phyloP scores from a whole-genome alignment of 2,329 filamentous ascomycete genomes.

The Myriangium duriaei region DNA sequence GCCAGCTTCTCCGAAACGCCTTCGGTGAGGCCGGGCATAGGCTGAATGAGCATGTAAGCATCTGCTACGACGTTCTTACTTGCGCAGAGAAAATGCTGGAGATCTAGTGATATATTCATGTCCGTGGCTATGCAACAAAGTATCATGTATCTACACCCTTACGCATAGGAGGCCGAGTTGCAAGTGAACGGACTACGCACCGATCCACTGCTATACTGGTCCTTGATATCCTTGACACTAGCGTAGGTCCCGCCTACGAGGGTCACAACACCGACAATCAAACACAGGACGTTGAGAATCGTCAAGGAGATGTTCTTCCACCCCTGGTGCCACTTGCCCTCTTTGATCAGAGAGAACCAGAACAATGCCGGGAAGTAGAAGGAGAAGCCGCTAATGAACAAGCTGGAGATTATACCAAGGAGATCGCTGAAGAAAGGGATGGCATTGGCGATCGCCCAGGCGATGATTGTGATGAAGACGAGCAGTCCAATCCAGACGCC shows the following conservation, averaged over 20 bases:
- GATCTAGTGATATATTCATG: too few relatives aligned
- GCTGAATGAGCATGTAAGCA: too few relatives aligned
- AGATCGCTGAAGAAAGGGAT: conserved; percentile 62
- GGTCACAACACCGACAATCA: conserved; percentile 23
- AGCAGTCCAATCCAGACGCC: conserved; percentile 50
- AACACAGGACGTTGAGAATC: conserved; percentile 32
- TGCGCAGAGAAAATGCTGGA: too few relatives aligned
- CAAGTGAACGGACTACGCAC: conserved; percentile 32
- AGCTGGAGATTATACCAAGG: conserved; percentile 49
- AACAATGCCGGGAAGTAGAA: conserved; percentile 28
- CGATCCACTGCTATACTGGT: conserved; percentile 25
- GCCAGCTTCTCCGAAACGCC: too few relatives aligned
- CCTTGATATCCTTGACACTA: conserved; percentile 31
- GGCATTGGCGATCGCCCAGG: conserved; percentile 58
- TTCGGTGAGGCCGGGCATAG: too few relatives aligned
- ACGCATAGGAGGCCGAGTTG: conserved; percentile 21
- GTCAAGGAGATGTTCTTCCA: conserved; percentile 33
- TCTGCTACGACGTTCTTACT: too few relatives aligned
- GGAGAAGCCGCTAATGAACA: conserved; percentile 56
- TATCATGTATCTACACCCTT: too few relatives aligned
- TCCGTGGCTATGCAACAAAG: too few relatives aligned
- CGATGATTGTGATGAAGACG: conserved; percentile 44
- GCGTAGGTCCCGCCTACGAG: conserved; percentile 32
- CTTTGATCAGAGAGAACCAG: conserved; percentile 34
- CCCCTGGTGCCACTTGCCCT: conserved; percentile 34